phyloP scores from a whole-genome alignment of 2,329 filamentous ascomycete genomes.

The Microsporum ferrugineum region DNA sequence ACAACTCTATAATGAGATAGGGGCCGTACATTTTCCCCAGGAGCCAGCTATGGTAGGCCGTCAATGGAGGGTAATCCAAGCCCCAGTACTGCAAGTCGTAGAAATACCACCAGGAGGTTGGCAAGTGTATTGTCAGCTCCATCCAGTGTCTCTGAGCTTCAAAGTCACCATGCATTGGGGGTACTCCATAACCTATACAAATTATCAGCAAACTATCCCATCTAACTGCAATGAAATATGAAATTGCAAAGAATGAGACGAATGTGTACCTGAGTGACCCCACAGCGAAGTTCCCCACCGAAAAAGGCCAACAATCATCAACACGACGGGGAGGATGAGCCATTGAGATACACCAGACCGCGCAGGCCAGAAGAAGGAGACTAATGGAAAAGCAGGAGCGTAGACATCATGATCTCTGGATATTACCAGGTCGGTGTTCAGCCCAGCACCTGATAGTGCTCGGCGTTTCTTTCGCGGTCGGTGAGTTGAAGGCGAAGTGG shows the following conservation, averaged over 20 bases:
- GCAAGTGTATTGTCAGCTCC: conserved; percentile 84
- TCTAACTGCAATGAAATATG: neutral
- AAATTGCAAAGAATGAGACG: neutral
- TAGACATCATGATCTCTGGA: conserved; percentile 30
- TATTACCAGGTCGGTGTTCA: conserved; percentile 29
- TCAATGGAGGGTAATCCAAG: conserved; percentile 91
- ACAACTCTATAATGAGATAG: no score
- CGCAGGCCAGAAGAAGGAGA: conserved; percentile 88
- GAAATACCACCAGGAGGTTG: conserved; percentile 93
- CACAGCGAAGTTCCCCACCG: conserved; percentile 86
- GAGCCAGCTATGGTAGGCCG: conserved; percentile 97
- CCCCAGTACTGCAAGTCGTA: conserved; percentile 97
- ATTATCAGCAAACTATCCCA: neutral
- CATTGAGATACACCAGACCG: conserved; percentile 76
- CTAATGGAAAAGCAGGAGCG: conserved; percentile 72
- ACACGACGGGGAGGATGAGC: conserved; percentile 73
- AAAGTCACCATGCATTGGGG: conserved; percentile 92
- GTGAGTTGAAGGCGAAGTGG: conserved; percentile 23
- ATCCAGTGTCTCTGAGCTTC: conserved; percentile 98
- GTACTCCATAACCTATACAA: conserved; percentile 56
- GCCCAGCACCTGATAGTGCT: conserved; percentile 21
- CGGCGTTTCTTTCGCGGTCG: conserved; percentile 39
- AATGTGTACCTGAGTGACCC: conserved; percentile 75
- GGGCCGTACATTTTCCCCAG: conserved; percentile 60
- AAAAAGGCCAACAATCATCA: conserved; percentile 86